Conservation (phyloP, 441 rosid genomes). For the Metrosideros polymorpha region DNA sequence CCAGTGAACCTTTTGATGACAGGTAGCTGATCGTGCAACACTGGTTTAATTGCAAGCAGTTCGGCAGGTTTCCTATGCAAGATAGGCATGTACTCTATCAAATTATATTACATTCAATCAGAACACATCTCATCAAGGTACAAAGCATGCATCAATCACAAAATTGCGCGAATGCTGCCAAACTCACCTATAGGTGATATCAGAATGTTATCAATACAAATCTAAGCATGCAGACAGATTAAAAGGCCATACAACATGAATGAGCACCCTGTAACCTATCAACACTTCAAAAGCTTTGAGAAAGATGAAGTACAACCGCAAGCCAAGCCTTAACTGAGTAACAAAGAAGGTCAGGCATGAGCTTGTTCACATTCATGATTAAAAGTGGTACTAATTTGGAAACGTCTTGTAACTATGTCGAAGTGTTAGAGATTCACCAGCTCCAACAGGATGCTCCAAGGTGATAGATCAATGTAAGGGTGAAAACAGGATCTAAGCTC, state of each 20-base stretch:
- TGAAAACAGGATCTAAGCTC: neutral
- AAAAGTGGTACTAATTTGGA: neutral
- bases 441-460: neutral
- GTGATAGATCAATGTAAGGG: neutral
- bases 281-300: neutral
- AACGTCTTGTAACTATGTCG: neutral
- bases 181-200: neutral
- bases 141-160: neutral
- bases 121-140: neutral
- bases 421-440: neutral
- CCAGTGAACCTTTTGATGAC: constrained; percentile 75
- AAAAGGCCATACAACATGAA: neutral
- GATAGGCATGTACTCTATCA: constrained; percentile 3
- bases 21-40: constrained; percentile 49
- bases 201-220: neutral
- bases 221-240: neutral
- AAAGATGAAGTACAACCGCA: neutral
- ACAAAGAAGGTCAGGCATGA: neutral
- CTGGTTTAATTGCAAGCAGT: constrained; percentile 49
- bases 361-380: neutral
- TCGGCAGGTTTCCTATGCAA: constrained; percentile 55
- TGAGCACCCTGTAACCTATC: neutral
- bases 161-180: neutral
- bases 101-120: neutral
- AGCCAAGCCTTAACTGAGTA: neutral